Conservation (phyloP, 805 yeast genomes). For the Saccharomycopsis schoenii region DNA sequence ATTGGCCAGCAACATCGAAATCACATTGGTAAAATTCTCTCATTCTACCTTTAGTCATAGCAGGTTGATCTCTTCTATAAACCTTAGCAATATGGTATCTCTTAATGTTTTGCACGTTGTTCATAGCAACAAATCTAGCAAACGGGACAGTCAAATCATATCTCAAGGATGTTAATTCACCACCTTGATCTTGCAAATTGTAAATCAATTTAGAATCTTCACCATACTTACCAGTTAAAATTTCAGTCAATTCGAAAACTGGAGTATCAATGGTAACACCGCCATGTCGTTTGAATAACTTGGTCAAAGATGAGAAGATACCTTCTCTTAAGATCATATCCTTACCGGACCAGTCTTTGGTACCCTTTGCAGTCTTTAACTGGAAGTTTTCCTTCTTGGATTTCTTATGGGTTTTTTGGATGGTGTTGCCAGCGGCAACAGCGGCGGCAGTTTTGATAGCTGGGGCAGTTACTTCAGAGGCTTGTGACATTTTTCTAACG, state of each 20-base stretch:
- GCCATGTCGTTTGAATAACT: constrained; percentile 87
- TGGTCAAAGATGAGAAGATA: constrained; percentile 62
- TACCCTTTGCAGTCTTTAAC: constrained; percentile 92
- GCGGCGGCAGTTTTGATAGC: constrained; percentile 11
- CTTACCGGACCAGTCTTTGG: constrained; percentile 97
- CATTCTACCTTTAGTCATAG: constrained; percentile 99
- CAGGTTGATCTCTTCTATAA: constrained; percentile 98
- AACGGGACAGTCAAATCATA: constrained; percentile 97
- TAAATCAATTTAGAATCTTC: constrained; percentile 96
- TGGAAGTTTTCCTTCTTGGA: constrained; percentile 52
- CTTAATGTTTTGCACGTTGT: constrained; percentile 80
- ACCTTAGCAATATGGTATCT: constrained; percentile 97
- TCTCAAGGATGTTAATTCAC: constrained; percentile 89
- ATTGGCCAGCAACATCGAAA: constrained; percentile 90
- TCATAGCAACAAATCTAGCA: constrained; percentile 95
- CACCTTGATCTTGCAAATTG: constrained; percentile 97
- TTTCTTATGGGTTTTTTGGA: constrained; percentile 18
- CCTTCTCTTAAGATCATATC: constrained; percentile 95
- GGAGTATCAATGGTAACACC: constrained; percentile 98
- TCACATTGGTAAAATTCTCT: constrained; percentile 99
- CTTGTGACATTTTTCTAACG: constrained; percentile 13
- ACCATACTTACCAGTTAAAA: constrained; percentile 94
- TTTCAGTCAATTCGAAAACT: constrained; percentile 92
- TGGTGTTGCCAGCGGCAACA: constrained; percentile 18
- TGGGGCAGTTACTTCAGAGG: constrained; percentile 4